Base-by-base conservation (phyloP, 371 early-diverging fungal genomes). In the Globomyces sp. region DNA sequence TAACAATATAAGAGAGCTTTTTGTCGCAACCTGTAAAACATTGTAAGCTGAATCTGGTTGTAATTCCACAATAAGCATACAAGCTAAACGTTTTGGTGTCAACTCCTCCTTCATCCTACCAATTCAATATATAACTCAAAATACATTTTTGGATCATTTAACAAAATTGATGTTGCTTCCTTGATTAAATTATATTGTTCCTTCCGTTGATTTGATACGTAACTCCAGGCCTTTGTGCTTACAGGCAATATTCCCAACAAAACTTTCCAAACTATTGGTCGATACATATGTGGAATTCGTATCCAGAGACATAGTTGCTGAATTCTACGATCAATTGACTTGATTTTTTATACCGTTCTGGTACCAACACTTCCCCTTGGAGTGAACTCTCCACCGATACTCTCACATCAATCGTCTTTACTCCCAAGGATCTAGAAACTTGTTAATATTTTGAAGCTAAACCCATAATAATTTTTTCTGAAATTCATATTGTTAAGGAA, bases 211-310 rank as follows among this genome's bases (percentile, higher is more conserved):
- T 34, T 43, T 0, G 11, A 42, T 13, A 41, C 34, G 2, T 42
- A 37, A 60, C 36, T 37, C 60, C 60, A 60, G 13, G 60, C 60
- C 45, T 41, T 3, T 41, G 34, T 46, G 44, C 44, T 60, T 9
- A 34, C 8, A 5, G 60, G 60, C 5, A 60, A 39, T 37, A 60
- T 41, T 39, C 60, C 60, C 37, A 60, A 44, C 4, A 60, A n/a
- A 5, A 60, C 49, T 60, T 60, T 60, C 60, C 60, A 60, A 24
- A 60, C 49, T 44, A 60, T n/a, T 42, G 24, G 34, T 13, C 60
- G 46, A 44, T 60, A 60, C 24, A 60, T 44, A 60, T 60, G 60
- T 6, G 60, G 60, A 8, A 60, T 60, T 5, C 60, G 42, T 2
- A 60, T 44, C 60, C 60, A 60, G 9, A 39, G 24, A 41, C 60